These are phyloP conservation scores for Canna indica DNA, from an alignment of 176 grass and related monocot genomes.

Conservation along the genomic window DNA sequence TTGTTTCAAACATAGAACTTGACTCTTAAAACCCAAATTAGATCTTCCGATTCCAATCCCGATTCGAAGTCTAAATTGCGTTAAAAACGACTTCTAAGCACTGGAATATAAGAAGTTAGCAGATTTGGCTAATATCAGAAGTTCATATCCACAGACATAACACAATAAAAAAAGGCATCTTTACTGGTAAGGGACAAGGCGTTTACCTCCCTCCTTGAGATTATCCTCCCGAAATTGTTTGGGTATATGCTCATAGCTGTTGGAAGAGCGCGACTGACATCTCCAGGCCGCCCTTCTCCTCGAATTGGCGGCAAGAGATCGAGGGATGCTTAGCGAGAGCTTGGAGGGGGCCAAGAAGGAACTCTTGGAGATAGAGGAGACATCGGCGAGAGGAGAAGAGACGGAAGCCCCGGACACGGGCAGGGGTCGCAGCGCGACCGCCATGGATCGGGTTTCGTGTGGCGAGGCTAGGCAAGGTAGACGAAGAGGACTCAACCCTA, in stretches of 20 bases:
- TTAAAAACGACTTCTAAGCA: no score
- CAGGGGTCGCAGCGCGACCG: not conserved
- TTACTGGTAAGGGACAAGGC: not conserved
- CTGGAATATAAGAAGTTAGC: no score
- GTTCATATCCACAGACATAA: not conserved
- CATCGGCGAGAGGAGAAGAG: not conserved
- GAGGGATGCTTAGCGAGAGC: not conserved
- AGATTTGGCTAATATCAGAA: no score
- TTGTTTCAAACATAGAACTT: no score
- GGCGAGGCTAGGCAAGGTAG: not conserved
- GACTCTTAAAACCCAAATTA: no score
- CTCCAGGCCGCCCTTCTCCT: not conserved
- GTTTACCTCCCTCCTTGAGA: slow-evolving; percentile 66
- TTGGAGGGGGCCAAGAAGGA: not conserved
- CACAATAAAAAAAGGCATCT: not conserved
- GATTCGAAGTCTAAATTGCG: no score
- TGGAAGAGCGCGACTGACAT: slow-evolving; percentile 7
- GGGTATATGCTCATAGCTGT: slow-evolving; percentile 58
- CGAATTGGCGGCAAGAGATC: not conserved
- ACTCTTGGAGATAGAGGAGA: not conserved
- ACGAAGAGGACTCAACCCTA: not conserved
- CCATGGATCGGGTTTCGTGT: not conserved
- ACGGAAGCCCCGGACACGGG: not conserved
- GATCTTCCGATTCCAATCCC: no score
- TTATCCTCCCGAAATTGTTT: slow-evolving; percentile 76